phyloP scores from a whole-genome alignment of 2,329 filamentous ascomycete species.

The Penicillium italicum region DNA sequence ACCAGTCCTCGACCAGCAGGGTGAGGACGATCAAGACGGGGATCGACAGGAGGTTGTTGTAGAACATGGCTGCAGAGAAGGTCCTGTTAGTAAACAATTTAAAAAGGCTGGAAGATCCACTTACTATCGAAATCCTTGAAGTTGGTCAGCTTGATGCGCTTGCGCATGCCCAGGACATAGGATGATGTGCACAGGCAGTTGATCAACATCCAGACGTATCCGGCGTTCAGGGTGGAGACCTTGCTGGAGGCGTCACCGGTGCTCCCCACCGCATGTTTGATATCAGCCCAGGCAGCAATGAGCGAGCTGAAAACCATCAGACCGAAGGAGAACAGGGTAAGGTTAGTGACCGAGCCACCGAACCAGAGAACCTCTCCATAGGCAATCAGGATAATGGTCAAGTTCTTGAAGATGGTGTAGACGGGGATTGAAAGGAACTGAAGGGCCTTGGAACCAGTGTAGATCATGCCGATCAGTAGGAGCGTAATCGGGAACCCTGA shows the following conservation, averaged over 20 bases:
- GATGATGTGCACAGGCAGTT: slow-evolving; percentile 94
- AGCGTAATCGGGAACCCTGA: slow-evolving; percentile 94
- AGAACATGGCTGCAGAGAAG: slow-evolving; percentile 80
- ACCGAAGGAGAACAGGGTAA: slow-evolving; percentile 89
- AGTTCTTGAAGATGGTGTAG: slow-evolving; percentile 99
- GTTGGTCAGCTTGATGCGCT: slow-evolving; percentile 98
- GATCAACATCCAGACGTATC: slow-evolving; percentile 96
- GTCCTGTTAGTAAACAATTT: slow-evolving; percentile 5
- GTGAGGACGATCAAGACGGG: slow-evolving; percentile 82
- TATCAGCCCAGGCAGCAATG: slow-evolving; percentile 95
- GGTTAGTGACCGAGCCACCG: slow-evolving; percentile 80
- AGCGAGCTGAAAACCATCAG: slow-evolving; percentile 95
- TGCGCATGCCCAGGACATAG: slow-evolving; percentile 90
- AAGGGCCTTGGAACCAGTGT: slow-evolving; percentile 91
- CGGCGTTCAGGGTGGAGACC: slow-evolving; percentile 85
- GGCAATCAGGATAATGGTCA: slow-evolving; percentile 97
- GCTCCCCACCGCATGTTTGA: slow-evolving; percentile 73
- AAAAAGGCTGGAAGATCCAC: slow-evolving; percentile 40
- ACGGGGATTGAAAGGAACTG: slow-evolving; percentile 96
- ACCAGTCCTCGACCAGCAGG: slow-evolving; percentile 88
- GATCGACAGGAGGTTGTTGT: slow-evolving; percentile 97
- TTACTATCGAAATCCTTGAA: slow-evolving; percentile 99
- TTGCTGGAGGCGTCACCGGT: slow-evolving; percentile 66
- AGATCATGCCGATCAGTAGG: slow-evolving; percentile 98
- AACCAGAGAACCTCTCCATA: slow-evolving; percentile 99